Percentiles rank a stretch among this genome's conserved stretches.
phyloP scores from a whole-genome alignment of 1,139 yeast genomes.

The Blastobotrys persicus region DNA sequence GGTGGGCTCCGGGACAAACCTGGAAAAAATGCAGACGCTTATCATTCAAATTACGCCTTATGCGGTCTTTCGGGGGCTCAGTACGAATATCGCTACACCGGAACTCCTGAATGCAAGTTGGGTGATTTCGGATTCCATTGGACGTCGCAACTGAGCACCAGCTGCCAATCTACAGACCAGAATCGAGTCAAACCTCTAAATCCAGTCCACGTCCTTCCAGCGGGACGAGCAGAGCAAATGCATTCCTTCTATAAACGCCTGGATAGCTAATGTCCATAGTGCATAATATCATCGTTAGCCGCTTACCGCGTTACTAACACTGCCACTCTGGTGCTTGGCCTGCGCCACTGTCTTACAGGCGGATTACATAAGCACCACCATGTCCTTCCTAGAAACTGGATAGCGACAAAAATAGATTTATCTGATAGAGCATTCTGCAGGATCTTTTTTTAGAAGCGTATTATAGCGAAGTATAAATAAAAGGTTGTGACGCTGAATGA shows the following conservation, averaged over 20 bases:
- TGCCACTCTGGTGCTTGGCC: too few species aligned
- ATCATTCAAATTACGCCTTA: conserved; percentile 84
- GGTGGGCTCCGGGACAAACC: conserved; percentile 94
- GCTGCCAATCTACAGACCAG: conserved; percentile 13
- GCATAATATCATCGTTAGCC: too few species aligned
- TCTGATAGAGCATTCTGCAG: neutral
- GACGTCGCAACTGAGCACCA: conserved; percentile 22
- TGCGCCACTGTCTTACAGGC: too few species aligned
- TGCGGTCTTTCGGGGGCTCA: conserved; percentile 75
- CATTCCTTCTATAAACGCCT: conserved; percentile 21
- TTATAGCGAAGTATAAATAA: too few species aligned
- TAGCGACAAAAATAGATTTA: neutral
- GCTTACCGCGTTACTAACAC: too few species aligned
- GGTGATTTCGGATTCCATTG: conserved; percentile 34
- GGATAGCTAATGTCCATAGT: neutral
- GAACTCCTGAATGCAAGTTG: conserved; percentile 24
- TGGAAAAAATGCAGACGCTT: conserved; percentile 73
- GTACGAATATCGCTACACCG: conserved; percentile 43
- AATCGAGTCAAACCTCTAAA: conserved; percentile 44
- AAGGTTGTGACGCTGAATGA: too few species aligned
- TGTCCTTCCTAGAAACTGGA: neutral
- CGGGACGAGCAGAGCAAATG: conserved; percentile 36
- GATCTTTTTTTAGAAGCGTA: neutral
- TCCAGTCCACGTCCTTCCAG: conserved; percentile 68
- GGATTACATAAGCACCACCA: neutral